Evolutionary conservation across 1,139 yeast species (phyloP).

Genomic region (Pneumocystis canis): DNA sequence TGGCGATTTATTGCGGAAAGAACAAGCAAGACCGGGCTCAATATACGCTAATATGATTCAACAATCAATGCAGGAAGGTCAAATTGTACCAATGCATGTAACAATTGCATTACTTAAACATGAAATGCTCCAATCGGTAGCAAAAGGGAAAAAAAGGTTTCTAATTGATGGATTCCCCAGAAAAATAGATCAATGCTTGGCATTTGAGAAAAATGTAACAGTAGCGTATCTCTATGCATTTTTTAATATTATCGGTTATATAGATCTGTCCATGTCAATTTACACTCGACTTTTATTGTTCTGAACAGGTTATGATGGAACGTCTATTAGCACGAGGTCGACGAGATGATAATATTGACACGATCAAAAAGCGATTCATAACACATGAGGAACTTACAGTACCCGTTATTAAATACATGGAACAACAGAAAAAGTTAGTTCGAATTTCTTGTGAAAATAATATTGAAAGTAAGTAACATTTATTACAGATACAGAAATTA

Average conservation of each 20-base stretch:
- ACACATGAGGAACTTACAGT: slow-evolving; percentile 78
- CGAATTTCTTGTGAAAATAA: slow-evolving; percentile 64
- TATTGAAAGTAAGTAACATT: slow-evolving; percentile 40
- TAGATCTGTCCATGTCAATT: slow-evolving; percentile 38
- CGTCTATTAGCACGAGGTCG: slow-evolving; percentile 85
- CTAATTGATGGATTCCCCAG: slow-evolving; percentile 94
- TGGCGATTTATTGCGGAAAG: slow-evolving; percentile 87
- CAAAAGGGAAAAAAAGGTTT: slow-evolving; percentile 46
- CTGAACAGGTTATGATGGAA: slow-evolving; percentile 72
- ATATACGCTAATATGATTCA: slow-evolving; percentile 76
- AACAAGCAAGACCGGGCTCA: slow-evolving; percentile 70
- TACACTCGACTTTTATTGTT: slow-evolving; percentile 86
- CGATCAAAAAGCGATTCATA: slow-evolving; percentile 74
- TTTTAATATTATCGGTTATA: neutral
- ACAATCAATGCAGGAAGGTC: slow-evolving; percentile 69
- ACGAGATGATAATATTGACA: slow-evolving; percentile 80
- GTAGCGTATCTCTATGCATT: slow-evolving; percentile 14
- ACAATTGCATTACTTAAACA: slow-evolving; percentile 71
- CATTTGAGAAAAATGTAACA: slow-evolving; percentile 72
- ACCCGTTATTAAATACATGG: slow-evolving; percentile 87
- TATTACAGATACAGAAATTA: too few relatives aligned
- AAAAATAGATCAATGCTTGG: slow-evolving; percentile 92
- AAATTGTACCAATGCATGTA: slow-evolving; percentile 89
- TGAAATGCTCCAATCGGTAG: slow-evolving; percentile 48
- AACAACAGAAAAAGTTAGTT: slow-evolving; percentile 59